A percentile compares a stretch with the other conserved stretches of the same genome.
These are phyloP conservation scores for Solanum phureja DNA, from an alignment of 257 asterid genomes.

Conservation along the genomic window DNA sequence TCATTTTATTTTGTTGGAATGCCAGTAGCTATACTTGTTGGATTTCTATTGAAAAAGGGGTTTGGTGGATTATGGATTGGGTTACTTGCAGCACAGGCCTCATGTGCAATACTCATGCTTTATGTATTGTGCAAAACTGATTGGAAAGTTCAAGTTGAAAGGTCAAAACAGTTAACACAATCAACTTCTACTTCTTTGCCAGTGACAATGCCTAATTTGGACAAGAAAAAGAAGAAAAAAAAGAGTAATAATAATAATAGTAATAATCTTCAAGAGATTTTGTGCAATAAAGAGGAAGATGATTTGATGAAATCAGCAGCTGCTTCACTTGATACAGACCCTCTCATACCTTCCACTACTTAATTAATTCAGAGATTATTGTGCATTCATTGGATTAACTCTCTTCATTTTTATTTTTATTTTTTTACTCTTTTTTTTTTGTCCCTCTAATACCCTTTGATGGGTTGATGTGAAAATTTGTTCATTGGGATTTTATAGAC, in stretches of 20 bases:
- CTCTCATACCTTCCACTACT: constrained; percentile 22
- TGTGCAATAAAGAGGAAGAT: constrained; percentile 34
- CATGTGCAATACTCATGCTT: constrained; percentile 69
- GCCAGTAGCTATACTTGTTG: constrained; percentile 83
- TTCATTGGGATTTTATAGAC: constrained; percentile 10
- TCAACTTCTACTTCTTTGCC: constrained; percentile 15
- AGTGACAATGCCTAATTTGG: constrained; percentile 1
- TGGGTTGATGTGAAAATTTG: constrained; percentile 24
- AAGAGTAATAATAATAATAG: neutral
- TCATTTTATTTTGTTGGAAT: constrained; percentile 86
- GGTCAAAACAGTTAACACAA: constrained; percentile 54
- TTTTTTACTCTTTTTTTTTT: neutral
- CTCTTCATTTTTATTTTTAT: neutral
- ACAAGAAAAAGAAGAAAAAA: neutral
- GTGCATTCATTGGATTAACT: constrained; percentile 15
- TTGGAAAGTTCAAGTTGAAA: constrained; percentile 56
- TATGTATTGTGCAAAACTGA: constrained; percentile 49
- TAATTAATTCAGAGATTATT: constrained; percentile 12
- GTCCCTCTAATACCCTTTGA: neutral
- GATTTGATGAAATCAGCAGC: constrained; percentile 20
- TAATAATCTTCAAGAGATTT: constrained; percentile 30
- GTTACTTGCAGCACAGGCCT: constrained; percentile 83
- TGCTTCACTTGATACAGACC: constrained; percentile 48
- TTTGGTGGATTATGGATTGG: constrained; percentile 87
- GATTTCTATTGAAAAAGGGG: constrained; percentile 66